phyloP scores from a whole-genome alignment of 306 rosid species.

The Quercus engelmannii region DNA sequence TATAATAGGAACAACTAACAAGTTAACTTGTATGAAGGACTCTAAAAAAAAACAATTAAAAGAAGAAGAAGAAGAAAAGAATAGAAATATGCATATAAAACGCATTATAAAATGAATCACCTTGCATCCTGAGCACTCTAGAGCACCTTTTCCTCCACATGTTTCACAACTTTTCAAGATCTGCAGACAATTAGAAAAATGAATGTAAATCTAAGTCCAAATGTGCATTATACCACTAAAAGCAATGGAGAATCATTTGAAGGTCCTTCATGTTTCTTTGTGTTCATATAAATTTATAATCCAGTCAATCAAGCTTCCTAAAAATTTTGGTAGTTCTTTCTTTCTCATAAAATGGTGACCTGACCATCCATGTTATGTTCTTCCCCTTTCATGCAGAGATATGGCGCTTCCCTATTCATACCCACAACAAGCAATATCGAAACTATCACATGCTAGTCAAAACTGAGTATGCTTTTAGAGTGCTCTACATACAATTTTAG shows the following conservation, averaged over 20 bases:
- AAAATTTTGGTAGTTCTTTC: no score
- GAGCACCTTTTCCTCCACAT: conserved; percentile 72
- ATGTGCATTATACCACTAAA: not conserved
- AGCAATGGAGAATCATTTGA: not conserved
- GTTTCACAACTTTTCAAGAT: conserved; percentile 43
- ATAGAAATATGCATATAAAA: not conserved
- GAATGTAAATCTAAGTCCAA: not conserved
- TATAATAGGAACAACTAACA: no score
- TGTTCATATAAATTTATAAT: not conserved
- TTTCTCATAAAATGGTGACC: no score
- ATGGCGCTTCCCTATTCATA: no score
- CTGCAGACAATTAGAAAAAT: conserved; percentile 26
- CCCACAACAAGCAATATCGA: not conserved
- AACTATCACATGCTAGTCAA: not conserved
- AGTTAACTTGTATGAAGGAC: no score
- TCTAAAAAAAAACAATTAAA: no score
- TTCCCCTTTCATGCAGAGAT: no score
- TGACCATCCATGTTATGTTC: no score
- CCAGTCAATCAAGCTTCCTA: not conserved
- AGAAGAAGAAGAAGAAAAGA: no score
- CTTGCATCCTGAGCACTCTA: conserved; percentile 87
- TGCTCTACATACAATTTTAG: no score
- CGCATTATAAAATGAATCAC: conserved; percentile 6
- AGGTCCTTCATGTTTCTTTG: not conserved
- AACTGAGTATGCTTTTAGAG: not conserved